Evolutionary conservation across 805 yeast genomes (phyloP), one percentile per base, ranked within the genome.

Genomic region (Hanseniaspora thailandica): DNA sequence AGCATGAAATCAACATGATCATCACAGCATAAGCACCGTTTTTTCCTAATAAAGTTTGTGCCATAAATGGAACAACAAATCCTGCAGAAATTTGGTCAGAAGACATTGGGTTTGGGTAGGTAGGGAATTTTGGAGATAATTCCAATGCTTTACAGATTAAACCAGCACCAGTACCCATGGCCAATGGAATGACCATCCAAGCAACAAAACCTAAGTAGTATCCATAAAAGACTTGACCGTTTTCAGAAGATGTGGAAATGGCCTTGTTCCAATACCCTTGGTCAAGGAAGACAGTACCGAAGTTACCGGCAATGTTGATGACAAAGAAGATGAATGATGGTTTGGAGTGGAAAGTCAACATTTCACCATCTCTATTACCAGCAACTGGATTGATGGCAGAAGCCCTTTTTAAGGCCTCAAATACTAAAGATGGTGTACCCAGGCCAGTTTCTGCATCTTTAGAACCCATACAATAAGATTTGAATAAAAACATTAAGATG

Each of bases 251-350:
- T 5, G 55, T 52, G 28, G 94, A 86, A 64, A 87, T 84, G 12
- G 94, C 94, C 69, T 86, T 86, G 69, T 84, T 84, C 81, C 88
- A 86, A 69, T 86, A 87, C 26, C 94, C 93, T 59, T 83, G 83
- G 66, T 86, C 96, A 61, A 86, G 69, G 65, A 84, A 86, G 17
- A 86, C 94, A 25, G 94, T 85, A 54, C 95, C 95, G 62, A 86
- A 86, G 67, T 86, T 86, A 59, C 96, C 96, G 47, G 86, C 87
- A 58, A 87, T 73, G 67, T 83, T 88, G 66, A 89, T 86, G 39
- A 87, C 90, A 60, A 86, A 80, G 74, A 89, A 89, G 47, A 88
- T 84, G 59, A 95, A 96, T 45, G 95, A 96, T 6, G 84, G 74
- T 60, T 78, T 76, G 5, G 96, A 86, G 60, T 81, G 76, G 86